phyloP scores from a whole-genome alignment of 2,329 filamentous ascomycete genomes.

The Aspergillus luchuensis region DNA sequence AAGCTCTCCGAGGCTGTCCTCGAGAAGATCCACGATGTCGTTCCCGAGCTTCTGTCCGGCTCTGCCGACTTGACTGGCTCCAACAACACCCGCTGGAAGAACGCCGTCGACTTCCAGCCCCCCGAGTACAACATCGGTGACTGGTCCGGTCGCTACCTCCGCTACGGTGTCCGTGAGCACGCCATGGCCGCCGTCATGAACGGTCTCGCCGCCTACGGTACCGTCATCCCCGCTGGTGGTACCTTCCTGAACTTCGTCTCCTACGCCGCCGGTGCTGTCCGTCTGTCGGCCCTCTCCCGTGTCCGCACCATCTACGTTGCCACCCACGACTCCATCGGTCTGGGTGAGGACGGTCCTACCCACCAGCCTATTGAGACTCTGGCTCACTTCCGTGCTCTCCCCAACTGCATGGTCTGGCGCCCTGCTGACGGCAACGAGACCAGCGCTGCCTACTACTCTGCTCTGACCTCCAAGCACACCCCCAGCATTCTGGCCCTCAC shows the following conservation, averaged over 20 bases:
- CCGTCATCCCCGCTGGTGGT: slow-evolving; percentile 87
- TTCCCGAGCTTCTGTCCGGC: slow-evolving; percentile 92
- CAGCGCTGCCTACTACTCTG: slow-evolving; percentile 94
- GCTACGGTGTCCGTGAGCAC: slow-evolving; percentile 56
- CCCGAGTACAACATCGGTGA: slow-evolving; percentile 81
- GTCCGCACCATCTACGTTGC: slow-evolving; percentile 92
- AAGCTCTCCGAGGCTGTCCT: slow-evolving; percentile 96
- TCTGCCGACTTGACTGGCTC: slow-evolving; percentile 98
- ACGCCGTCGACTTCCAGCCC: slow-evolving; percentile 95
- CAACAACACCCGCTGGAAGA: slow-evolving; percentile 98
- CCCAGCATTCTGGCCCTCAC: slow-evolving; percentile 93
- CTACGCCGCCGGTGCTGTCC: slow-evolving; percentile 92
- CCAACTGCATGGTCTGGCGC: slow-evolving; percentile 99
- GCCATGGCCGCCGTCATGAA: slow-evolving; percentile 57
- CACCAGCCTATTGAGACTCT: slow-evolving; percentile 99
- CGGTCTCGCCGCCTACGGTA: slow-evolving; percentile 93
- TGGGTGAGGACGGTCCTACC: slow-evolving; percentile 96
- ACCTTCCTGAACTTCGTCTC: slow-evolving; percentile 99
- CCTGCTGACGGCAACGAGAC: slow-evolving; percentile 98
- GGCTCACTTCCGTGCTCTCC: slow-evolving; percentile 95
- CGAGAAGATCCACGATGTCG: slow-evolving; percentile 75
- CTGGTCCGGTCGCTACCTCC: slow-evolving; percentile 82
- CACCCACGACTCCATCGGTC: slow-evolving; percentile 98
- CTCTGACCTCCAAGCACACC: slow-evolving; percentile 84
- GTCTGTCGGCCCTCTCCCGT: slow-evolving; percentile 88